These are phyloP conservation scores for Podosphaera fusca DNA, from an alignment of 2,329 filamentous ascomycete species.

Conservation along the genomic window DNA sequence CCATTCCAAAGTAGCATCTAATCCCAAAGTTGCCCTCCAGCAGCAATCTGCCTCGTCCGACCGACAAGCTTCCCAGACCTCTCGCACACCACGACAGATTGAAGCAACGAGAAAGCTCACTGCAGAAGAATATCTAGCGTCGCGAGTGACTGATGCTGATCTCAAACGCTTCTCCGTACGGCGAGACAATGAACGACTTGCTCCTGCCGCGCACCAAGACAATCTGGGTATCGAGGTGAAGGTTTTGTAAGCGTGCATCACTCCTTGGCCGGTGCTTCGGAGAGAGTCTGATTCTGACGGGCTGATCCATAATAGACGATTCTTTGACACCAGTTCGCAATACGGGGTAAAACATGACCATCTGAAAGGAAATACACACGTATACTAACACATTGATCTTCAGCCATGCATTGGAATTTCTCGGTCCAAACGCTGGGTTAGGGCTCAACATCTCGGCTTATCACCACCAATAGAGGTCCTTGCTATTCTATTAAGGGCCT, in stretches of 20 bases:
- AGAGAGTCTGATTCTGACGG: background rate
- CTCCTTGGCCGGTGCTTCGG: background rate
- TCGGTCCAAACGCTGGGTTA: conserved; percentile 65
- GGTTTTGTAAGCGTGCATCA: conserved; percentile 28
- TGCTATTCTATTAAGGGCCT: conserved; percentile 56
- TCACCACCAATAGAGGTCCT: conserved; percentile 76
- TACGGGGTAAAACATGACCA: conserved; percentile 52
- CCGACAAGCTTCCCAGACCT: conserved; percentile 5
- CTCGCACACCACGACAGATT: conserved; percentile 7
- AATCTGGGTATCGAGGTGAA: conserved; percentile 55
- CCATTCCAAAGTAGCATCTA: conserved; percentile 2
- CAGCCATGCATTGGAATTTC: conserved; percentile 76
- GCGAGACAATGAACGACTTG: conserved; percentile 44
- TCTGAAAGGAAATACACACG: background rate
- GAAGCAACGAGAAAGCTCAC: conserved; percentile 21
- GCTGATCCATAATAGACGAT: conserved; percentile 22
- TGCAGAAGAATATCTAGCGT: conserved; percentile 32
- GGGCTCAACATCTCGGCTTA: conserved; percentile 63
- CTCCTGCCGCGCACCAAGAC: conserved; percentile 56
- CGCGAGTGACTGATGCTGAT: conserved; percentile 40
- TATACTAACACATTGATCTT: too few species aligned
- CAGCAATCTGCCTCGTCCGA: conserved; percentile 1
- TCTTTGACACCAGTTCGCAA: conserved; percentile 80
- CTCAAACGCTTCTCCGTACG: conserved; percentile 56
- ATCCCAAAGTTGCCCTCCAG: background rate